A percentile compares a stretch with the other conserved stretches of the same genome.
phyloP scores from a whole-genome alignment of 306 rosid genomes.

The Calophaca sinica region DNA sequence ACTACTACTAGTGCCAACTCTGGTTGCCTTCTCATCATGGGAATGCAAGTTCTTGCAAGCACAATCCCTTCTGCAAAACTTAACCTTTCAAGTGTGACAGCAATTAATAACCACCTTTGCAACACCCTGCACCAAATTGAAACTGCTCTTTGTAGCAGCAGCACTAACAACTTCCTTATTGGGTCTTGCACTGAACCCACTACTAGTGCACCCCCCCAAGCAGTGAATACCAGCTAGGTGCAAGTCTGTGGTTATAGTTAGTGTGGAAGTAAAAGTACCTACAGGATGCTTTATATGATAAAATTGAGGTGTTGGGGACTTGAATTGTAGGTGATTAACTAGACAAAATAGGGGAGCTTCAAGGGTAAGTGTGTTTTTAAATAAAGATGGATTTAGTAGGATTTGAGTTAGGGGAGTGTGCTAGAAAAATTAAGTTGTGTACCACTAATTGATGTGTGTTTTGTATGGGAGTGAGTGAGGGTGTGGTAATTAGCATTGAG shows the following conservation, averaged over 20 bases:
- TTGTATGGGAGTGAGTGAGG: conserved; percentile 29
- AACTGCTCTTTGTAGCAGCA: conserved; percentile 55
- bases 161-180: conserved; percentile 12
- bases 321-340: too few relatives aligned
- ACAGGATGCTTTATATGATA: too few relatives aligned
- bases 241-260: background rate
- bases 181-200: conserved; percentile 53
- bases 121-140: conserved; percentile 82
- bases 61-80: conserved; percentile 80
- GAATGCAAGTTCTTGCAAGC: conserved; percentile 85
- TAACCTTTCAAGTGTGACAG: conserved; percentile 77
- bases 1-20: background rate
- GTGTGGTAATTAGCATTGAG: conserved; percentile 38
- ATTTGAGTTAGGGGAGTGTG: conserved; percentile 12
- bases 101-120: conserved; percentile 85
- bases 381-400: conserved; percentile 33
- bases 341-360: background rate
- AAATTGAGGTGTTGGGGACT: too few relatives aligned
- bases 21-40: conserved; percentile 80
- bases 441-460: conserved; percentile 30
- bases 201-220: conserved; percentile 42
- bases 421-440: conserved; percentile 29
- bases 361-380: conserved; percentile 35
- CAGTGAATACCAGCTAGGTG: conserved; percentile 32
- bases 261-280: too few relatives aligned